These are phyloP conservation scores for Exserohilum turcica DNA, from an alignment of 2,329 filamentous ascomycete species.

Conservation along the genomic window DNA sequence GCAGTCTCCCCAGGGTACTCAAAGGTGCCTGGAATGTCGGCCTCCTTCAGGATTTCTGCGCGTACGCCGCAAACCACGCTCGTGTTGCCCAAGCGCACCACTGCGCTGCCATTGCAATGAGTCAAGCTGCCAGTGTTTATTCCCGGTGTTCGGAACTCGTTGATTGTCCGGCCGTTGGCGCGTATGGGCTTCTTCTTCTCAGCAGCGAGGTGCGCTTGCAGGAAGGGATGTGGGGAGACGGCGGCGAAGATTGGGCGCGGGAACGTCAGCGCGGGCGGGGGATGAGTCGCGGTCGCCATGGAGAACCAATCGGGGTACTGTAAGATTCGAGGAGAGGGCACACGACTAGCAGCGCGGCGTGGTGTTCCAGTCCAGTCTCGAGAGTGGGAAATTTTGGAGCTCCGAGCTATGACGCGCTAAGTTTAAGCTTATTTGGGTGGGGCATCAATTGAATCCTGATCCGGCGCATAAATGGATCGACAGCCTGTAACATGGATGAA, in stretches of 20 bases:
- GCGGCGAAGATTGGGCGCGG: conserved; percentile 80
- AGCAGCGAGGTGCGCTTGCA: conserved; percentile 84
- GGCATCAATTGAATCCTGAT: conserved; percentile 6
- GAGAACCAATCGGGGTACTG: neutral
- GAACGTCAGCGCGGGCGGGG: conserved; percentile 53
- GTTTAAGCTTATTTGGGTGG: conserved; percentile 22
- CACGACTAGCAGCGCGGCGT: neutral
- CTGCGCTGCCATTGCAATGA: conserved; percentile 86
- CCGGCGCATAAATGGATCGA: neutral
- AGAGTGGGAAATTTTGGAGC: conserved; percentile 34
- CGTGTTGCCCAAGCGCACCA: conserved; percentile 87
- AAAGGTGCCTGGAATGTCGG: conserved; percentile 71
- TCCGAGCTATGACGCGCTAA: conserved; percentile 31
- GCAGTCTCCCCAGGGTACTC: conserved; percentile 22
- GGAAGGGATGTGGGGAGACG: conserved; percentile 84
- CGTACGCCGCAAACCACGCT: conserved; percentile 93
- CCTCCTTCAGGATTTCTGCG: conserved; percentile 78
- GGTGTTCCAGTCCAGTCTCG: neutral
- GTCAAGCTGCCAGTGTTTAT: conserved; percentile 84
- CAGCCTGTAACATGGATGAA: neutral
- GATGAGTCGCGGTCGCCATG: conserved; percentile 31
- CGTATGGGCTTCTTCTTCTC: conserved; percentile 64
- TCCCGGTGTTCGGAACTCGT: conserved; percentile 71
- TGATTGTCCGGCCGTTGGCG: conserved; percentile 78
- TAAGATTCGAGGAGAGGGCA: neutral